phyloP scores from a whole-genome alignment of 805 yeast species.

The Nakazawaea wyomingensis region DNA sequence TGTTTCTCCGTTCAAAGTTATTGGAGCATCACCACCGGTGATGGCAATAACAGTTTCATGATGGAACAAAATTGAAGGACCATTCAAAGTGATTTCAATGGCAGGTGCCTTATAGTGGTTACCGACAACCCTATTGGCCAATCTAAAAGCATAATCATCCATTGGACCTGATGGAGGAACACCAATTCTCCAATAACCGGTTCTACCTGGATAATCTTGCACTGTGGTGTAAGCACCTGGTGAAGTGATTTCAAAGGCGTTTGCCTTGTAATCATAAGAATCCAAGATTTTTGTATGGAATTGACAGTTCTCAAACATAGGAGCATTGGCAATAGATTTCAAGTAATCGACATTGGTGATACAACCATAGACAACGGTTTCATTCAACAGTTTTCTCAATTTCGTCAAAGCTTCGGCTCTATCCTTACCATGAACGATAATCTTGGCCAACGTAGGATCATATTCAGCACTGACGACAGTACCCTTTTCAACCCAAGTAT shows the following conservation, averaged over 20 bases:
- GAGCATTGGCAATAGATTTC: conserved; percentile 75
- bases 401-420: conserved; percentile 79
- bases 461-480: conserved; percentile 86
- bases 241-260: conserved; percentile 74
- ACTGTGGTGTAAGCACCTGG: conserved; percentile 97
- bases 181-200: conserved; percentile 83
- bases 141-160: conserved; percentile 87
- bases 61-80: conserved; percentile 85
- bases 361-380: conserved; percentile 86
- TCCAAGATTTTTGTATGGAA: conserved; percentile 88
- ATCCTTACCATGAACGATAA: conserved; percentile 89
- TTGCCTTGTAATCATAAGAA: conserved; percentile 69
- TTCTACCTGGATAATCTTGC: conserved; percentile 93
- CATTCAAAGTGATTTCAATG: conserved; percentile 80
- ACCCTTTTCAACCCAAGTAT: conserved; percentile 91
- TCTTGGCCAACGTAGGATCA: conserved; percentile 94
- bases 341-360: conserved; percentile 86
- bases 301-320: conserved; percentile 77
- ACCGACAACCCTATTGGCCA: conserved; percentile 89
- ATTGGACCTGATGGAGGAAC: conserved; percentile 99
- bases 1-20: conserved; percentile 56
- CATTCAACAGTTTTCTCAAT: conserved; percentile 74
- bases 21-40: conserved; percentile 78
- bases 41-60: conserved; percentile 71
- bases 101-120: conserved; percentile 81